Evolutionary conservation across 2,329 filamentous ascomycete genomes (phyloP).

Genomic region (Knufia fluminis): DNA sequence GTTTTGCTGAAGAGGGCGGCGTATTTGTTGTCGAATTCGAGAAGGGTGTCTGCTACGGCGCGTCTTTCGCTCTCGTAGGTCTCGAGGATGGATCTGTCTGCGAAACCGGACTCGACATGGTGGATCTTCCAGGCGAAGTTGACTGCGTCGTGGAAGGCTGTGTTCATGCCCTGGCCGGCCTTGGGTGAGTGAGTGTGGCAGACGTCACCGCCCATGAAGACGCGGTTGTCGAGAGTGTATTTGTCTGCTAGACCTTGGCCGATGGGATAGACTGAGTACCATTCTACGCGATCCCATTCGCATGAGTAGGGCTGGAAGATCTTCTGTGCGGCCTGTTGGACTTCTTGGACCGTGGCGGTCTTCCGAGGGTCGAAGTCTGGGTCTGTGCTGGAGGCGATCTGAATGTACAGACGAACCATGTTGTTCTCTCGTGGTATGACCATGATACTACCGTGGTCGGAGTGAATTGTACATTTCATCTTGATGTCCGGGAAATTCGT

Average conservation of each 20-base stretch:
- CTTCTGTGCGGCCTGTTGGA: slow-evolving; percentile 48
- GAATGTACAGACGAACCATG: slow-evolving; percentile 43
- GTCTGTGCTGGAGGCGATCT: slow-evolving; percentile 55
- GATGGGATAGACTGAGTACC: slow-evolving; percentile 58
- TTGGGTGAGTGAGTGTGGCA: slow-evolving; percentile 58
- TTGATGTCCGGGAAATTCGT: slow-evolving; percentile 57
- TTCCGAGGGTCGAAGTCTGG: slow-evolving; percentile 53
- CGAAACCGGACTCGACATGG: slow-evolving; percentile 75
- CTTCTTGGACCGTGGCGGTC: slow-evolving; percentile 49
- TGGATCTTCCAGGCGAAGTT: slow-evolving; percentile 97
- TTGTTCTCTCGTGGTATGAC: slow-evolving; percentile 46
- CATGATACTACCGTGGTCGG: slow-evolving; percentile 55
- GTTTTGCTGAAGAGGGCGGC: slow-evolving; percentile 81
- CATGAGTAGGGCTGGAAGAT: slow-evolving; percentile 53
- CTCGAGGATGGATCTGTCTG: slow-evolving; percentile 61
- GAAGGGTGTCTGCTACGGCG: slow-evolving; percentile 70
- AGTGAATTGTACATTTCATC: slow-evolving; percentile 60
- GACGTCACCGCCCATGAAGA: slow-evolving; percentile 57
- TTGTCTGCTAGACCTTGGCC: slow-evolving; percentile 57
- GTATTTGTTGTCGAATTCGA: slow-evolving; percentile 82
- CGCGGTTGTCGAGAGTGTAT: slow-evolving; percentile 55
- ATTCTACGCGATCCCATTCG: slow-evolving; percentile 56
- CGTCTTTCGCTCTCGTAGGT: slow-evolving; percentile 85
- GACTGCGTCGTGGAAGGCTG: slow-evolving; percentile 55
- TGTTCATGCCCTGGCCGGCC: slow-evolving; percentile 57